Evolutionary conservation across 1,139 yeast species (phyloP).

Genomic region (Candida tetrigidarum): DNA sequence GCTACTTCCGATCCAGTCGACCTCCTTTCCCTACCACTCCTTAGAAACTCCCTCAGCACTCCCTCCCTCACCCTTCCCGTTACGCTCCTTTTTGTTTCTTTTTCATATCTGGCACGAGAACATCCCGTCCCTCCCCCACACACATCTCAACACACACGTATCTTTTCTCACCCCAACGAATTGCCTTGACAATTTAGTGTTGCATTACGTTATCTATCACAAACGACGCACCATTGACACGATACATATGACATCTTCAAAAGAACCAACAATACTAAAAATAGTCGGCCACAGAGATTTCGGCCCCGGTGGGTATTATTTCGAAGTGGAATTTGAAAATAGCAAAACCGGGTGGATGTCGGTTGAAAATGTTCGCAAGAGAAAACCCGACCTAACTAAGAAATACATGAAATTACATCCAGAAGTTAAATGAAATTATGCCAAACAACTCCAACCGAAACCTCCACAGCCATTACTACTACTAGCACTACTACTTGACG

Average conservation of each 20-base stretch:
- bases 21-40: no score
- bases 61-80: no score
- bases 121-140: background rate
- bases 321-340: conserved; percentile 9
- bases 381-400: conserved; percentile 7
- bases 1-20: no score
- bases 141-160: background rate
- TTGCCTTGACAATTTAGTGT: background rate
- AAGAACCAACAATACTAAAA: conserved; percentile 5
- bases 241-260: conserved; percentile 1
- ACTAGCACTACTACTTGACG: background rate
- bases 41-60: no score
- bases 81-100: background rate
- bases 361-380: conserved; percentile 5
- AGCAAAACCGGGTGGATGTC: conserved; percentile 9
- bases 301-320: conserved; percentile 9
- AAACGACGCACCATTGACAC: no score
- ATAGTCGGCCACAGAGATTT: conserved; percentile 9
- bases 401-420: conserved; percentile 8
- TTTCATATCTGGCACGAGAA: no score
- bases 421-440: conserved; percentile 5
- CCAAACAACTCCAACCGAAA: background rate
- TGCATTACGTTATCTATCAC: background rate
- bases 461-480: background rate
- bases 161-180: background rate